These are phyloP conservation scores for Lyophyllum atratum DNA, from an alignment of 768 basidiomycete species.

Conservation along the genomic window DNA sequence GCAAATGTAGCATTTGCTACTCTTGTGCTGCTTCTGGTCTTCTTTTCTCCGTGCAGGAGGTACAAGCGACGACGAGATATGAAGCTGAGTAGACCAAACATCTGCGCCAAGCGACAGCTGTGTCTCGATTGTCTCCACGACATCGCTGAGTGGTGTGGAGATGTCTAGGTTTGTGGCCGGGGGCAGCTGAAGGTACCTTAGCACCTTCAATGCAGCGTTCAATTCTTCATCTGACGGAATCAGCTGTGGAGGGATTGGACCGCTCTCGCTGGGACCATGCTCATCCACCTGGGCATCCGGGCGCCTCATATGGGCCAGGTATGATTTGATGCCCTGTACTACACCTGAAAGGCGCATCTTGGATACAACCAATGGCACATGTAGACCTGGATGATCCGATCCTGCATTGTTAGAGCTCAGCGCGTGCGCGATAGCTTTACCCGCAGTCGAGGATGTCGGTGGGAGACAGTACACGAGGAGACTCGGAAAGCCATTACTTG, in stretches of 20 bases:
- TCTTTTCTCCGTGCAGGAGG: not conserved
- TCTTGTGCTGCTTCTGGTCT: not conserved
- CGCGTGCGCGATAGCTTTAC: slow-evolving; percentile 18
- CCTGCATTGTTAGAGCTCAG: slow-evolving; percentile 8
- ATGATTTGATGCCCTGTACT: slow-evolving; percentile 21
- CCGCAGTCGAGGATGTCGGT: slow-evolving; percentile 8
- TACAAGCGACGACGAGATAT: not conserved
- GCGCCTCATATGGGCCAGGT: slow-evolving; percentile 20
- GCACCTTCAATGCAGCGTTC: slow-evolving; percentile 26
- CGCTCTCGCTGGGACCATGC: not conserved
- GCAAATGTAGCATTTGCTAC: slow-evolving; percentile 27
- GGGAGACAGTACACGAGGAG: slow-evolving; percentile 24
- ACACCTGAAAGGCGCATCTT: slow-evolving; percentile 25
- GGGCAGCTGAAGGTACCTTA: slow-evolving; percentile 26
- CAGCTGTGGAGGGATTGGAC: slow-evolving; percentile 21
- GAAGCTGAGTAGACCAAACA: slow-evolving; percentile 10
- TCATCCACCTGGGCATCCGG: not conserved
- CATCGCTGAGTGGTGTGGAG: slow-evolving; percentile 17
- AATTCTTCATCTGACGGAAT: slow-evolving; percentile 27
- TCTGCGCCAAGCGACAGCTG: slow-evolving; percentile 19
- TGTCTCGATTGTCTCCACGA: slow-evolving; percentile 19
- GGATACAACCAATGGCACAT: slow-evolving; percentile 22
- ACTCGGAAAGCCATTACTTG: slow-evolving; percentile 19
- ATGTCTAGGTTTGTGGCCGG: slow-evolving; percentile 13
- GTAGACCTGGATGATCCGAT: slow-evolving; percentile 3